Percentiles rank a stretch among this genome's conserved stretches.
phyloP scores from a whole-genome alignment of 2,329 filamentous ascomycete genomes.

The Trichoderma sp. region DNA sequence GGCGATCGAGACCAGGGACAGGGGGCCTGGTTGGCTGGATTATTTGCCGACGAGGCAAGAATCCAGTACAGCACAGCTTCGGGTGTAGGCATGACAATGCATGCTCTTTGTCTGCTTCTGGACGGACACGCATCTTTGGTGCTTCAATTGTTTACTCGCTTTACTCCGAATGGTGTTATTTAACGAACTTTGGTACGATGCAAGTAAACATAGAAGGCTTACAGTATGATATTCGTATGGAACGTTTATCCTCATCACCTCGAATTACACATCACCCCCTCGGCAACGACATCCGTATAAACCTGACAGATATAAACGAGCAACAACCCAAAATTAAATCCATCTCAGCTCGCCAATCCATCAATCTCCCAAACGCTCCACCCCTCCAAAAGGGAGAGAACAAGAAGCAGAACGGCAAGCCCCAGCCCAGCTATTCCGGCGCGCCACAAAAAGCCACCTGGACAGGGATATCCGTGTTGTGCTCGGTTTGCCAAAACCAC shows the following conservation, averaged over 20 bases:
- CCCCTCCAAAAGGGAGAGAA: not conserved
- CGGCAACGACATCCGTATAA: not conserved
- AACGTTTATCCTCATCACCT: too few species aligned
- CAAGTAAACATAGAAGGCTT: not conserved
- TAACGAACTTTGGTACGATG: not conserved
- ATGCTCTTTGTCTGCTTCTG: not conserved
- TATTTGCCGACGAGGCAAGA: not conserved
- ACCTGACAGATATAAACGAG: not conserved
- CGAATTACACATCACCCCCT: too few species aligned
- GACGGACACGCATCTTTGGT: not conserved
- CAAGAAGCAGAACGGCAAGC: not conserved
- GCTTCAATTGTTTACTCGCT: not conserved
- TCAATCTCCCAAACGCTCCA: not conserved
- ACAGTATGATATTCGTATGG: too few species aligned
- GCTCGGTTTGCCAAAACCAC: not conserved
- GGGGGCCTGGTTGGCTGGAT: not conserved
- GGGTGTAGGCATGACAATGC: not conserved
- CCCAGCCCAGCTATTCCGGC: not conserved
- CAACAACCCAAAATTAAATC: not conserved
- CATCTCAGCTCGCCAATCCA: not conserved
- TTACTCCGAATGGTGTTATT: not conserved
- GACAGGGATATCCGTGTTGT: not conserved
- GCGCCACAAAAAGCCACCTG: not conserved
- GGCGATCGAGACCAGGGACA: not conserved
- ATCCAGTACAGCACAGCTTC: not conserved